Evolutionary conservation across 2,329 filamentous ascomycete species (phyloP), one percentile per base, ranked within the genome.

Genomic region (Hypoxylon sp.): DNA sequence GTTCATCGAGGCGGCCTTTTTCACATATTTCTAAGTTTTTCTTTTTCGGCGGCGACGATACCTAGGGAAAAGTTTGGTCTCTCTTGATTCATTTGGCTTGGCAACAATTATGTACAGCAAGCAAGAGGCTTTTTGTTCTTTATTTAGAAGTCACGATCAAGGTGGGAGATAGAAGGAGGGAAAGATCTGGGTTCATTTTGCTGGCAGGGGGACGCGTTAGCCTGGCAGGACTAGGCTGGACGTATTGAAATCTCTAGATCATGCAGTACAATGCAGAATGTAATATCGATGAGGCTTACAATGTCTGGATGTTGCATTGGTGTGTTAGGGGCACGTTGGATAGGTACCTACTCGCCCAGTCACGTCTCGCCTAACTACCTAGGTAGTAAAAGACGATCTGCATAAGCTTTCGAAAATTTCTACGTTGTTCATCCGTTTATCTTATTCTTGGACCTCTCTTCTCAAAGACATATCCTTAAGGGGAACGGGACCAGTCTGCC

Each of bases 281-380:
- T 34, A 19, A 26, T 65, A 17, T 62, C 26, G 62, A 62, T 19
- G 37, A 41, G 37, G 55, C 54, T 59, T 59, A 65, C 43, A 59
- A 65, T 20, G 55, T 62, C 59, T 53, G 47, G 59, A 37, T 41
- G 50, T n/a, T 39, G 51, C 22, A 10, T 20, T 5, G 17, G 41
- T 22, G 41, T 44, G 20, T 44, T 22, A 10, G 11, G 17, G 41
- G 10, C 11, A 22, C 13, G 20, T 34, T 55, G 44, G 30, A 55
- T 37, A 48, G 32, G 52, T 19, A 48, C 15, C 19, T 28, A 15
- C 22, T 26, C n/a, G n/a, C n/a, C n/a, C n/a, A n/a, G n/a, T n/a
- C n/a, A n/a, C n/a, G n/a, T n/a, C n/a, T n/a, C n/a, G n/a, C n/a
- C n/a, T n/a, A n/a, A n/a, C n/a, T n/a, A n/a, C n/a, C n/a, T n/a